Evolutionary conservation across 768 basidiomycete genomes (phyloP).

Genomic region (Sutorius australiensis): DNA sequence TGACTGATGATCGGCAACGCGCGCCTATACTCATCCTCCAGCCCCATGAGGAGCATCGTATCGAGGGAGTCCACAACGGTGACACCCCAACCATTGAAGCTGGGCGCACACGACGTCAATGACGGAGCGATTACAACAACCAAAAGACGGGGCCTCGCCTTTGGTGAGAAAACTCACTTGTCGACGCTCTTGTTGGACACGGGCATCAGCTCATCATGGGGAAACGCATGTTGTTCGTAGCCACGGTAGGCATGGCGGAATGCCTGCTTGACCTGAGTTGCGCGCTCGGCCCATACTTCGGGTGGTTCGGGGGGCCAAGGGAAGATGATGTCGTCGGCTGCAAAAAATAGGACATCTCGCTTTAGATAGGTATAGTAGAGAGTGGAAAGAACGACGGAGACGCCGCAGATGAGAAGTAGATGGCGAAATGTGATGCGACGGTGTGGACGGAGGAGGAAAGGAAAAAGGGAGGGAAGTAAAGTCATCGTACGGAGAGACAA

Average conservation of each 20-base stretch:
- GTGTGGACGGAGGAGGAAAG: neutral
- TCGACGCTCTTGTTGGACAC: constrained; percentile 42
- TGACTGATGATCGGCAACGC: constrained; percentile 51
- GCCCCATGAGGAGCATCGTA: constrained; percentile 77
- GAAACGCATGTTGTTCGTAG: constrained; percentile 59
- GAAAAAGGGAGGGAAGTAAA: neutral
- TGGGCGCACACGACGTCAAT: constrained; percentile 23
- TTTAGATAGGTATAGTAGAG: constrained; percentile 18
- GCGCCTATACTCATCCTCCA: constrained; percentile 64
- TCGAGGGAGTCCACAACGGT: constrained; percentile 80
- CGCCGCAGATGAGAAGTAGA: constrained; percentile 13
- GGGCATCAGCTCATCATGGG: constrained; percentile 61
- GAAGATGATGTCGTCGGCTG: neutral
- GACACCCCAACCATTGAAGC: constrained; percentile 79
- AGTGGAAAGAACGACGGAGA: constrained; percentile 7
- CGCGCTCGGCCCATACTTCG: constrained; percentile 47
- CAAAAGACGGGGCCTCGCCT: neutral
- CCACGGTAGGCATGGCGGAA: constrained; percentile 66
- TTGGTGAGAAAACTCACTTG: constrained; percentile 40
- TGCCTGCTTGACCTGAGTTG: constrained; percentile 54
- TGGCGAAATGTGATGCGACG: constrained; percentile 17
- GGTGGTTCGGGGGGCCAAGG: constrained; percentile 15
- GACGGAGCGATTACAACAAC: neutral
- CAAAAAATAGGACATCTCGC: neutral
- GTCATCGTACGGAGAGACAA: too few species aligned